phyloP scores from a whole-genome alignment of 2,329 filamentous ascomycete genomes.

The Biscogniauxia mediterranea region DNA sequence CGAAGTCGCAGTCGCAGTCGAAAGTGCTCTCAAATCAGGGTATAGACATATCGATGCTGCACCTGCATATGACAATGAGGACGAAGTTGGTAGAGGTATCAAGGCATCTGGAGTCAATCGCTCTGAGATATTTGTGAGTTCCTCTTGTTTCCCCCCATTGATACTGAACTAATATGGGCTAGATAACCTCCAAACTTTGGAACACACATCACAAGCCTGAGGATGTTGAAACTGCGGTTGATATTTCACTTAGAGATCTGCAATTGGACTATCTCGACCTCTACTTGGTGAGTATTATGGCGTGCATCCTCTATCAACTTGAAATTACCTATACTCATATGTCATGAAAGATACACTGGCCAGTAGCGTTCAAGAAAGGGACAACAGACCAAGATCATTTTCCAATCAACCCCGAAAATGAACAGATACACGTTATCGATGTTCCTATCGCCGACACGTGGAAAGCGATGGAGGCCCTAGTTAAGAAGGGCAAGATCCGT shows the following conservation, averaged over 20 bases:
- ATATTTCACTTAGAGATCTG: constrained; percentile 36
- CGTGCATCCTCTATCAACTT: neutral
- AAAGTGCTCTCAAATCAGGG: constrained; percentile 43
- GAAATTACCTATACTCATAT: neutral
- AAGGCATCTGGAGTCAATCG: constrained; percentile 38
- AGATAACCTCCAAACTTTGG: constrained; percentile 22
- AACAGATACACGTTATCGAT: constrained; percentile 25
- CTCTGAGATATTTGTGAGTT: constrained; percentile 37
- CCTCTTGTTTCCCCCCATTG: constrained; percentile 1
- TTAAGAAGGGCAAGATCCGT: constrained; percentile 51
- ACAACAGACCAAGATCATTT: constrained; percentile 16
- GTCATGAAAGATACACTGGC: constrained; percentile 35
- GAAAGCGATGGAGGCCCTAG: constrained; percentile 39
- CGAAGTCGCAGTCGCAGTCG: constrained; percentile 48
- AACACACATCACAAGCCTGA: constrained; percentile 33
- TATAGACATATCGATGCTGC: constrained; percentile 50
- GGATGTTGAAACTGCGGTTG: constrained; percentile 33
- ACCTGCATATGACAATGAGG: constrained; percentile 45
- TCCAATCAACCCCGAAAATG: constrained; percentile 20
- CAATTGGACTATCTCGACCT: constrained; percentile 39
- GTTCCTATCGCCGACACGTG: constrained; percentile 20
- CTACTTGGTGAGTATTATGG: constrained; percentile 21
- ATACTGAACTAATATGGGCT: neutral
- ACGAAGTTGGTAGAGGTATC: constrained; percentile 43
- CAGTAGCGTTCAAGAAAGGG: constrained; percentile 28